A percentile compares a stretch with the other conserved stretches of the same genome.
These are phyloP conservation scores for Penicillium thymicola DNA, from an alignment of 2,329 filamentous ascomycete species.

Conservation along the genomic window DNA sequence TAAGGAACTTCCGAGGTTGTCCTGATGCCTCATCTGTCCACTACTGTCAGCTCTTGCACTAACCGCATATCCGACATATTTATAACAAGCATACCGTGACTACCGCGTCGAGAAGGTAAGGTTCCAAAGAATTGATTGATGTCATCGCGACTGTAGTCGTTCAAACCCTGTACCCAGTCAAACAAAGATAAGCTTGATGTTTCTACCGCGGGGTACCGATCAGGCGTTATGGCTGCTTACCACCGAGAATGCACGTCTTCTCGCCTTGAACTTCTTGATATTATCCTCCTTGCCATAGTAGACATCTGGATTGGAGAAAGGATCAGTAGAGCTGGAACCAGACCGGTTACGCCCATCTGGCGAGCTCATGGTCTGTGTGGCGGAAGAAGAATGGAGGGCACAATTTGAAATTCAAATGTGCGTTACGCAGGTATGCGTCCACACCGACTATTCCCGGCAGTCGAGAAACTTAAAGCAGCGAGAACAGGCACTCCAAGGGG, in stretches of 20 bases:
- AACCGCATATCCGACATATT: neutral
- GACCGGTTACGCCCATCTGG: constrained; percentile 37
- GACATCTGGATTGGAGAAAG: constrained; percentile 55
- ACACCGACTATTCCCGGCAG: constrained; percentile 21
- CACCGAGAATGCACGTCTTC: constrained; percentile 54
- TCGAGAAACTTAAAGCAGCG: constrained; percentile 5
- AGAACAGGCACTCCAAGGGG: neutral
- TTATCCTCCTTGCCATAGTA: constrained; percentile 58
- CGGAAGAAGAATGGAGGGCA: constrained; percentile 6
- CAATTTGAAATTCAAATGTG: constrained; percentile 17
- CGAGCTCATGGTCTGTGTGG: constrained; percentile 38
- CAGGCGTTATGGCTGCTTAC: constrained; percentile 40
- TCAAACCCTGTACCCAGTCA: constrained; percentile 31
- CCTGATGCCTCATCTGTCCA: constrained; percentile 67
- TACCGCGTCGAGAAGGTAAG: constrained; percentile 39
- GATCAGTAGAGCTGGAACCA: constrained; percentile 51
- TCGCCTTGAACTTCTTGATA: constrained; percentile 44
- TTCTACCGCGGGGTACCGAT: constrained; percentile 13
- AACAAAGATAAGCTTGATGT: constrained; percentile 15
- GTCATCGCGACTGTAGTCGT: constrained; percentile 36
- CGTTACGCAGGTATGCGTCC: constrained; percentile 17
- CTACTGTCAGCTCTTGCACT: constrained; percentile 13
- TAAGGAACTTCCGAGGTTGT: constrained; percentile 73
- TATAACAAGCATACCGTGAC: constrained; percentile 39
- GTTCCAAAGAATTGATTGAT: constrained; percentile 35